phyloP scores from a whole-genome alignment of 2,329 filamentous ascomycete species.

The Xylaria sp. region DNA sequence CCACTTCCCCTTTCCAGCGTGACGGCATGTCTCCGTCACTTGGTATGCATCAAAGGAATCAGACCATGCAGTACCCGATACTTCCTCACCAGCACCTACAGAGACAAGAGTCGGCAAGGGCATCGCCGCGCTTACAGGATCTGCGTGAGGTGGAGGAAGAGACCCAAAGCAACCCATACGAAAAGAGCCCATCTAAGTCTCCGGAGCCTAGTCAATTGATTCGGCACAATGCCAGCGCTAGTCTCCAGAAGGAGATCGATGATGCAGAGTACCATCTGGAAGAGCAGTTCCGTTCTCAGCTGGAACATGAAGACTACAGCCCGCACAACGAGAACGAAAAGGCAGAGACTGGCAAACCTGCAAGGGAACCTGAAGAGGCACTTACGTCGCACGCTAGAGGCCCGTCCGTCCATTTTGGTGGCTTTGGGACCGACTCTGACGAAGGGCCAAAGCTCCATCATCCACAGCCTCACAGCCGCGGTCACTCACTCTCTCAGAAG shows the following conservation, averaged over 20 bases:
- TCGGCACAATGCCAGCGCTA: conserved; percentile 73
- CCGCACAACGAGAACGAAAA: conserved; percentile 55
- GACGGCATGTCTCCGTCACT: conserved; percentile 51
- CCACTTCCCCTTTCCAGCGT: conserved; percentile 63
- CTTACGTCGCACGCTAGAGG: conserved; percentile 45
- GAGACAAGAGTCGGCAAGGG: conserved; percentile 55
- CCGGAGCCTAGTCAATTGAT: conserved; percentile 53
- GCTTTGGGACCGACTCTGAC: conserved; percentile 56
- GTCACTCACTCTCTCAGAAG: conserved; percentile 70
- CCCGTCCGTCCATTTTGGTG: conserved; percentile 52
- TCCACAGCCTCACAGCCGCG: conserved; percentile 72
- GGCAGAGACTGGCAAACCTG: conserved; percentile 31
- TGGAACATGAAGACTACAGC: conserved; percentile 78
- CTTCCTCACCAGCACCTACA: conserved; percentile 60
- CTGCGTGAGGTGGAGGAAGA: conserved; percentile 76
- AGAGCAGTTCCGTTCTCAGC: conserved; percentile 75
- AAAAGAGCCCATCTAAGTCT: conserved; percentile 57
- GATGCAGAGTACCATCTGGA: conserved; percentile 85
- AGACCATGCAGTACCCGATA: conserved; percentile 61
- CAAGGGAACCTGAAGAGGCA: conserved; percentile 23
- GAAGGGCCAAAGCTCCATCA: conserved; percentile 67
- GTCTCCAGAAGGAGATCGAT: conserved; percentile 81
- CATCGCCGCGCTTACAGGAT: conserved; percentile 68
- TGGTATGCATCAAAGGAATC: conserved; percentile 58
- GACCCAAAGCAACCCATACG: conserved; percentile 41